Evolutionary conservation across 148 eudicot genomes (phyloP), one percentile per base, ranked within the genome.

Genomic region (Fallopia convolvulus): DNA sequence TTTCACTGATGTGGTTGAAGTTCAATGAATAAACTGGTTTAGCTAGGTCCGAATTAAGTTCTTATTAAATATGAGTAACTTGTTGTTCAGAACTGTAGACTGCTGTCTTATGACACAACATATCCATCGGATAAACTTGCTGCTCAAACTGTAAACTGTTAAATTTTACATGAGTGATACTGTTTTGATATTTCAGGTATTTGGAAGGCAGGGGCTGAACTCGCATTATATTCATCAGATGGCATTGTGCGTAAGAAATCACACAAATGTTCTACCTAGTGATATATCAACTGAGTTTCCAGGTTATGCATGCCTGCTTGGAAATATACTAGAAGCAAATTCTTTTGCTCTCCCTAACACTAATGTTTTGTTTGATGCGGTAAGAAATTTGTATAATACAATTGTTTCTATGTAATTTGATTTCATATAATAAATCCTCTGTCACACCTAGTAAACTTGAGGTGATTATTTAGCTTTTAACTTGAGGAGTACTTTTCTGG

Each of bases 241-340:
- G 94, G 83, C 88, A 75, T 47, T 84, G 66, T 85, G 84, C 76
- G 86, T 90, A 74, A 86, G 81, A 82, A 84, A 80, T 85, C 85
- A 85, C 79, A 79, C 80, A 30, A 83, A 88, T 82, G 81, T 80
- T 81, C 89, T 95, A 55, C 92, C 94, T 17, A 81, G 79, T 82
- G 97, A 95, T 76, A 77, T 88, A 75, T 88, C 97, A 80, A 55
- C 79, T 47, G 97, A 88, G 75, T 89, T 82, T 83, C 99, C 99
- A 76, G 85, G 97, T 83, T 92, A 87, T 88, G 99, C 99, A 7
- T 92, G 97, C 83, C 95, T 95, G 80, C 94, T 95, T 66, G 99
- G 94, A 71, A 95, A 95, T 86, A 46, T 88, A 78, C 75, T 92
- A 75, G 97, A 92, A 86, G 87, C 88, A 78, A 91, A 90, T 82